These are phyloP conservation scores for Sporothrix mexicana DNA, from an alignment of 2,329 filamentous ascomycete genomes.

Conservation along the genomic window DNA sequence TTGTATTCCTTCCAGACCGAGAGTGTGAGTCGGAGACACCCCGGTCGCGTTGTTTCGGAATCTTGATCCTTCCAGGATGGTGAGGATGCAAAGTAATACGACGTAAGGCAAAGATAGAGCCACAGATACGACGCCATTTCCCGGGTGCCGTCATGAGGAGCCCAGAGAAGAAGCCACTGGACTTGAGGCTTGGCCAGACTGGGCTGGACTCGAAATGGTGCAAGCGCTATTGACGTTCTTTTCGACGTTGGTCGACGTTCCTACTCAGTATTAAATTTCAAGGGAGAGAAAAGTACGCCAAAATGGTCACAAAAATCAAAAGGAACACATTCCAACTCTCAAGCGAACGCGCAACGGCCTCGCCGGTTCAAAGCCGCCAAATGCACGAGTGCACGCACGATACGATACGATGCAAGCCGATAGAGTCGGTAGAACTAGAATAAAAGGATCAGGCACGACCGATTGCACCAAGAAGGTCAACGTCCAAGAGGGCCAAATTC, in stretches of 20 bases:
- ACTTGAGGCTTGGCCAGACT: neutral
- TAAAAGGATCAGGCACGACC: too few relatives aligned
- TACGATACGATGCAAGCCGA: conserved; percentile 6
- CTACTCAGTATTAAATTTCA: neutral
- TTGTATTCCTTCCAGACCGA: neutral
- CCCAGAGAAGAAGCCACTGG: neutral
- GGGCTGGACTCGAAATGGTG: neutral
- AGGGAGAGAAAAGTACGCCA: neutral
- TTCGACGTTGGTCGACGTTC: neutral
- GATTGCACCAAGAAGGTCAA: neutral
- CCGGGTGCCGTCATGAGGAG: conserved; percentile 5
- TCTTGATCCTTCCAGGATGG: conserved; percentile 11
- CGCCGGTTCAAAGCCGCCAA: neutral
- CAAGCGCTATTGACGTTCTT: conserved; percentile 4
- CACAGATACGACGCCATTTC: conserved; percentile 1
- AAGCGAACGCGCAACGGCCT: conserved; percentile 15
- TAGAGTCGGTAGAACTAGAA: neutral
- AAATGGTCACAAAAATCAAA: neutral
- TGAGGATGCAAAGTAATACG: neutral
- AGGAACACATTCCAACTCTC: neutral
- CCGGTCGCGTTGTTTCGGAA: conserved; percentile 29
- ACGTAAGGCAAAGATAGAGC: neutral
- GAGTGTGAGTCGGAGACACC: neutral
- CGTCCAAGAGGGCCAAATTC: neutral
- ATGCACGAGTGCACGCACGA: neutral